Conservation (phyloP, 768 basidiomycete species). For the Trametes villosa region DNA sequence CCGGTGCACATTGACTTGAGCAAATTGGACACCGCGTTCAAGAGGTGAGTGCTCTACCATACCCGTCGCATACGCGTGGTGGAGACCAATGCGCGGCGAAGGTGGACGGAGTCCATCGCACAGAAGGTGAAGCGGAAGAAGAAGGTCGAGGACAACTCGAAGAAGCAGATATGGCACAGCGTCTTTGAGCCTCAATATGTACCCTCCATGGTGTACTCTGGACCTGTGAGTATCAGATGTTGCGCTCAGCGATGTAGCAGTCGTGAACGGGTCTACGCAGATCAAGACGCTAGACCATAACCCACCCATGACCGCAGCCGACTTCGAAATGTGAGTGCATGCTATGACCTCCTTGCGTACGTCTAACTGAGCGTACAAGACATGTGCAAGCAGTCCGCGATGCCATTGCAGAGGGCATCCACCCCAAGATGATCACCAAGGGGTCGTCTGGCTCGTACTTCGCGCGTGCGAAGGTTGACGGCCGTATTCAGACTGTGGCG, state of each 20-base stretch:
- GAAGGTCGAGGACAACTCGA: slow-evolving; percentile 64
- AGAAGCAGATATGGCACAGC: slow-evolving; percentile 77
- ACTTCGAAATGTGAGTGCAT: slow-evolving; percentile 68
- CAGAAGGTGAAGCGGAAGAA: slow-evolving; percentile 84
- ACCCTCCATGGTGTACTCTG: slow-evolving; percentile 36
- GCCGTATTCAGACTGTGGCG: slow-evolving; percentile 80
- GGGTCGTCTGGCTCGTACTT: slow-evolving; percentile 93
- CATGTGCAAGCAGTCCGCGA: slow-evolving; percentile 64
- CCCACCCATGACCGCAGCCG: slow-evolving; percentile 71
- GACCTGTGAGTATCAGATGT: slow-evolving; percentile 39
- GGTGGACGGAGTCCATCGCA: slow-evolving; percentile 88
- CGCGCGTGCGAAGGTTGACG: slow-evolving; percentile 81
- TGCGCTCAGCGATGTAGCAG: slow-evolving; percentile 3
- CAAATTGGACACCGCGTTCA: slow-evolving; percentile 83
- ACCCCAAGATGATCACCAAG: slow-evolving; percentile 90
- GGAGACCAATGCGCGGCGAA: slow-evolving; percentile 32
- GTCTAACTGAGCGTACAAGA: slow-evolving; percentile 41
- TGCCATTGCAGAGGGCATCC: slow-evolving; percentile 77
- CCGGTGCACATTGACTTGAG: slow-evolving; percentile 78
- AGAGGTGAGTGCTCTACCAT: slow-evolving; percentile 52
- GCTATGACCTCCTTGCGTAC: neutral
- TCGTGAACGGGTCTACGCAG: slow-evolving; percentile 38
- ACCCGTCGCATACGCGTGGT: neutral
- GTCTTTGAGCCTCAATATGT: slow-evolving; percentile 71
- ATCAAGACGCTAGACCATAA: slow-evolving; percentile 83